phyloP scores from a whole-genome alignment of 1,284 basidiomycete species.

The Ustilago curta region DNA sequence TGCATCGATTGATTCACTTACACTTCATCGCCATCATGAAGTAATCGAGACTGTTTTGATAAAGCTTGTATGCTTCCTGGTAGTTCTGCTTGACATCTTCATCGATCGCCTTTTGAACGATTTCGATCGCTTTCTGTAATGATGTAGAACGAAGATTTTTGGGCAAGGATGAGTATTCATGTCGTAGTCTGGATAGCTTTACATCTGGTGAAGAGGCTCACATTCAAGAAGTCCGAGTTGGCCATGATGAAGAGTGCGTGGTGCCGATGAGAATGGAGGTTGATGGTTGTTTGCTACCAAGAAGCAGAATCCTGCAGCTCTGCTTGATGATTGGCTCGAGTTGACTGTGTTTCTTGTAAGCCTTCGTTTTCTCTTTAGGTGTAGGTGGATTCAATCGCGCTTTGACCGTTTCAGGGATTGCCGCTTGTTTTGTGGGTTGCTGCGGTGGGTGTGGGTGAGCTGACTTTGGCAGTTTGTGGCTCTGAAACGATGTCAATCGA shows the following conservation, averaged over 20 bases:
- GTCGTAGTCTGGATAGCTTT: constrained; percentile 8
- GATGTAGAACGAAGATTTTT: too few relatives aligned
- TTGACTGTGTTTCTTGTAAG: too few relatives aligned
- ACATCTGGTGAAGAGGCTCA: not conserved
- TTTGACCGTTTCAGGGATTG: not conserved
- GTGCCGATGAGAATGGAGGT: not conserved
- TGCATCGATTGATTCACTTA: too few relatives aligned
- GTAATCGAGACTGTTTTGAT: constrained; percentile 92
- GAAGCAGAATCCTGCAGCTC: not conserved
- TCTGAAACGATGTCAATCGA: not conserved
- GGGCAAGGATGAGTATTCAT: too few relatives aligned
- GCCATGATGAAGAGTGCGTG: constrained; percentile 39
- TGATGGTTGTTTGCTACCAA: not conserved
- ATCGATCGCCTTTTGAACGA: constrained; percentile 94
- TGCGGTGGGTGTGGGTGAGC: not conserved
- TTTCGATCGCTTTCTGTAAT: constrained; percentile 81
- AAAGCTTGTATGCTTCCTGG: constrained; percentile 88
- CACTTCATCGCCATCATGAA: constrained; percentile 91
- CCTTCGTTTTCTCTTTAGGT: too few relatives aligned
- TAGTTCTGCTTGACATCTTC: constrained; percentile 95
- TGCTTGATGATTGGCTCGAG: not conserved
- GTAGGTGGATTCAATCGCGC: too few relatives aligned
- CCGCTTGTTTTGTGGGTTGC: not conserved
- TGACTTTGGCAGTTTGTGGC: not conserved
- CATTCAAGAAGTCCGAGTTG: constrained; percentile 62